Evolutionary conservation across 2,329 filamentous ascomycete species (phyloP).

Genomic region (Fusarium sp.): DNA sequence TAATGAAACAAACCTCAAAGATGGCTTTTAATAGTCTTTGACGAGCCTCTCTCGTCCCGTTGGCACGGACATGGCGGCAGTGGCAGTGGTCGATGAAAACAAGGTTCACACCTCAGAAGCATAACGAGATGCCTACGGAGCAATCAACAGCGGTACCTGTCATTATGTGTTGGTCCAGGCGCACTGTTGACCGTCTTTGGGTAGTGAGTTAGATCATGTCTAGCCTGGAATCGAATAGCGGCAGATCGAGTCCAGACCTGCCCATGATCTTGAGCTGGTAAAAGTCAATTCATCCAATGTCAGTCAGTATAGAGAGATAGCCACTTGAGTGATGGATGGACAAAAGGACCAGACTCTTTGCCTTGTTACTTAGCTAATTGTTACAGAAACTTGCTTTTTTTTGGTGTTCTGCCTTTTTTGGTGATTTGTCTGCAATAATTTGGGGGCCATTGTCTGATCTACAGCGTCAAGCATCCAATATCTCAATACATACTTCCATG

Average conservation of each 20-base stretch:
- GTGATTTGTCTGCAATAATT: background rate
- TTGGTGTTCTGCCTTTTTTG: background rate
- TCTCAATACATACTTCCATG: background rate
- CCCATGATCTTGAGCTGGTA: background rate
- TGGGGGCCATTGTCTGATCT: conserved; percentile 2
- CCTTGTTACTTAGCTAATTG: background rate
- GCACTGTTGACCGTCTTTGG: background rate
- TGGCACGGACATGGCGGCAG: background rate
- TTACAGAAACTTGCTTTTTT: background rate
- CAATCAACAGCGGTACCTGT: background rate
- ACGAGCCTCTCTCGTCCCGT: background rate
- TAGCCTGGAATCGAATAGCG: background rate
- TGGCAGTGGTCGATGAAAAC: background rate
- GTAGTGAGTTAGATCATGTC: background rate
- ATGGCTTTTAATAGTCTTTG: background rate
- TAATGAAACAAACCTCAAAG: background rate
- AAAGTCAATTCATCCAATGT: background rate
- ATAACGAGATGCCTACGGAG: background rate
- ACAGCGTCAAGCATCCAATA: background rate
- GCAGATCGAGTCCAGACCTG: background rate
- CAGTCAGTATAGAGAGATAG: background rate
- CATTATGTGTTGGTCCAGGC: background rate
- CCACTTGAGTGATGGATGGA: background rate
- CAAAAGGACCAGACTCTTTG: conserved; percentile 2
- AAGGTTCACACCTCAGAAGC: conserved; percentile 36